Evolutionary conservation across 768 basidiomycete genomes (phyloP), one percentile per base, ranked within the genome.

Genomic region (Coprinopsis cinerea): DNA sequence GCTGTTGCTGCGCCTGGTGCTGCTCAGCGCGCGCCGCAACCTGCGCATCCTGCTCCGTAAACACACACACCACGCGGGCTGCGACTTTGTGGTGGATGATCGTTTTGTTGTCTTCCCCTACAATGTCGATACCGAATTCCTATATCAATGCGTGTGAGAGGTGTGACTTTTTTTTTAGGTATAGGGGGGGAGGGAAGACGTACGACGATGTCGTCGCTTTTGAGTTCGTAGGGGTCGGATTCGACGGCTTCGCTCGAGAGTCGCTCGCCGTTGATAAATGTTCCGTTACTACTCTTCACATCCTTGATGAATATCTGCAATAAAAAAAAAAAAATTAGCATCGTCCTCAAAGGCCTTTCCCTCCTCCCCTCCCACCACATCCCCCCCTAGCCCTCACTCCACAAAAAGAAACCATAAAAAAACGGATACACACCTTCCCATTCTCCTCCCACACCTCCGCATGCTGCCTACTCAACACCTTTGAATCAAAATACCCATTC

Each of bases 61-160:
- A 85, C 3, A 97, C 81, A 58, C 94, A 93, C 47, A 90, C 78
- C 28, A 93, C 92, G 24, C 91, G 88, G 3, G 95, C 93, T 9
- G 96, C 92, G 47, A 98, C 96, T 67, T 99, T 98, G 72, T 97
- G 94, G 68, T 99, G 96, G 43, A 98, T 85, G 50, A 97, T 93
- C 1, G 91, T 94, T 68, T 90, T 90, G 75, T 94, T 96, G 73
- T 99, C 96, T 61, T 99, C 96, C 54, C 91, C 89, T 47, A 96
- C 90, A 54, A 99, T 99, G 70, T 98, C 96, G 60, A 98, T 99
- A 49, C 96, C 96, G 64, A 96, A 98, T 84, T 98, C 94, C 93
- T 95, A 49, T 4, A 32, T 48, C 39, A 37, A 18, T 30, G 50
- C 9, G 24, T 32, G 44, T 46, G 53, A 48, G 36, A 41, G 37